A percentile compares a stretch with the other conserved stretches of the same genome.
Conservation (phyloP, 148 eudicot genomes). For the Dysphania ambrosioides region DNA sequence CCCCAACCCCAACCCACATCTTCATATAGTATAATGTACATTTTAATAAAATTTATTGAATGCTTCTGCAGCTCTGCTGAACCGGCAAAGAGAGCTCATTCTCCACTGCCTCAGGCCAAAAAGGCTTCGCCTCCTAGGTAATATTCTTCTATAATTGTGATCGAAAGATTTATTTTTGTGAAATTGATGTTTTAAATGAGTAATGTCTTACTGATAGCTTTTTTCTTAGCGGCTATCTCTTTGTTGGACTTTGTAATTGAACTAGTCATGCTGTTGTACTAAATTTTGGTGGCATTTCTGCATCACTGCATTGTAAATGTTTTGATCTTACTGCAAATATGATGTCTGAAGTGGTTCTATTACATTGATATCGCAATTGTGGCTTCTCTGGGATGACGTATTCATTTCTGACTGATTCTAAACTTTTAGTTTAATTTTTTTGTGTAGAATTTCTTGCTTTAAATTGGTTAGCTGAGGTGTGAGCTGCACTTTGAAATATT, state of each 20-base stretch:
- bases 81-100: conserved; percentile 56
- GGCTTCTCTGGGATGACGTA: background rate
- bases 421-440: too few species aligned
- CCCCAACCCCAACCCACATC: background rate
- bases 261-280: background rate
- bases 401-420: too few species aligned
- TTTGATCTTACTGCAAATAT: background rate
- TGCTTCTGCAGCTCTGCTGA: conserved; percentile 49
- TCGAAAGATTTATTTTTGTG: too few species aligned
- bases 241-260: background rate
- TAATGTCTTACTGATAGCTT: background rate
- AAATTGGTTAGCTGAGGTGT: background rate
- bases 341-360: background rate
- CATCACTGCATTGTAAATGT: background rate
- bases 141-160: background rate
- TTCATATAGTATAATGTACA: background rate
- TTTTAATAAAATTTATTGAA: background rate
- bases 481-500: too few species aligned
- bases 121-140: conserved; percentile 66
- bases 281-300: background rate
- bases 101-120: conserved; percentile 60
- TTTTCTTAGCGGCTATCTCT: background rate
- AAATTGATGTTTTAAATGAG: background rate
- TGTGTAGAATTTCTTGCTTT: background rate
- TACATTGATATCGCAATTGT: background rate